Percentiles rank a stretch among this genome's conserved stretches.
Conservation (phyloP, 768 basidiomycete genomes). For the Fibroporia radiculosa region DNA sequence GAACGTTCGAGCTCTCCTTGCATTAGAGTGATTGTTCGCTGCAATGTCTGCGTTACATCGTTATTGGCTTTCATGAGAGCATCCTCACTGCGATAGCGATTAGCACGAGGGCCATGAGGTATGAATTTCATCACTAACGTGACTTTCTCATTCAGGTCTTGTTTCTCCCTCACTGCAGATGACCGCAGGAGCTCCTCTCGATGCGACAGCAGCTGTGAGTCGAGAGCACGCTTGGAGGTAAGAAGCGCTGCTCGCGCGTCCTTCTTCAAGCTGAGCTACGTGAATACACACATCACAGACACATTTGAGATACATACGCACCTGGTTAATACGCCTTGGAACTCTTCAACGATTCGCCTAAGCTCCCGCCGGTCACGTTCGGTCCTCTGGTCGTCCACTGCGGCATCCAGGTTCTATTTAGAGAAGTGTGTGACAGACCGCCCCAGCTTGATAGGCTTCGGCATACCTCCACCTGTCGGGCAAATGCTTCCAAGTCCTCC, state of each 20-base stretch:
- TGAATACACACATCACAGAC: conserved; percentile 4
- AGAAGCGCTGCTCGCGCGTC: conserved; percentile 65
- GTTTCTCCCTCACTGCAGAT: conserved; percentile 41
- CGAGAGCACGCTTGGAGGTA: conserved; percentile 66
- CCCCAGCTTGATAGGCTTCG: too few relatives aligned
- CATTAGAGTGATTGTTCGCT: conserved; percentile 80
- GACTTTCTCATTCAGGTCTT: conserved; percentile 46
- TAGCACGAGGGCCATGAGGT: background rate
- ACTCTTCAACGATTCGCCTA: conserved; percentile 40
- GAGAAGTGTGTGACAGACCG: background rate
- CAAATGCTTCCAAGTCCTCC: conserved; percentile 61
- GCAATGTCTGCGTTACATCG: conserved; percentile 81
- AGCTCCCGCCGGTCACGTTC: conserved; percentile 43
- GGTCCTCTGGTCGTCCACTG: conserved; percentile 66
- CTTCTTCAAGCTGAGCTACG: conserved; percentile 41
- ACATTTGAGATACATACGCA: conserved; percentile 24
- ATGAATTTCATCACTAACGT: conserved; percentile 34
- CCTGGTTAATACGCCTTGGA: conserved; percentile 41
- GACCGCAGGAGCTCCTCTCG: conserved; percentile 65
- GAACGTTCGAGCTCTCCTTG: conserved; percentile 89
- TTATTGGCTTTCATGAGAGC: conserved; percentile 82
- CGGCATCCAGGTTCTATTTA: conserved; percentile 54
- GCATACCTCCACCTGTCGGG: conserved; percentile 60
- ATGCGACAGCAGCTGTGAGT: conserved; percentile 47
- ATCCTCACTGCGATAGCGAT: conserved; percentile 51